Evolutionary conservation across 371 early-diverging fungal genomes (phyloP), one percentile per base, ranked within the genome.

Genomic region (Apophysomyces variabilis): DNA sequence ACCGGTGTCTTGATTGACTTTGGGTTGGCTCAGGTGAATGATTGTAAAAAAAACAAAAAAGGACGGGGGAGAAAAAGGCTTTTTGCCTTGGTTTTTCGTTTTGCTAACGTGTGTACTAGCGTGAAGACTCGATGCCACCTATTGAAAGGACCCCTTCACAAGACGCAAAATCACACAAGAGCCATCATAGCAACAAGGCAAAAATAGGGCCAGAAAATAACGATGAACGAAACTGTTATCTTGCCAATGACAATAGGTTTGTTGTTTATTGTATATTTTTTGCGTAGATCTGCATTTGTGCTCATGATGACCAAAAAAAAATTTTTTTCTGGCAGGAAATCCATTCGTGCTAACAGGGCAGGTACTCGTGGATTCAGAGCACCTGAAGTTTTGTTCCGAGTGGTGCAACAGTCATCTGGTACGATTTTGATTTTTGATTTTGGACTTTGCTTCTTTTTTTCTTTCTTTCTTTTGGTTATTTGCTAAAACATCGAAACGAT

Each of bases 311-410:
- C 61, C 32, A 26, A 26, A 26, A 26, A 26, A 26, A 26, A 26
- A 3, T 26, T 44, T 32, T 12, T 32, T 0, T 11, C 1, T 57
- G 38, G 43, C 68, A 83, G 96, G 59, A 93, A 93, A 7, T 64
- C 77, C 8, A 74, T 97, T 7, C 79, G 85, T 44, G 99, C 98
- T 1, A 91, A 91, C 64, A 89, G 99, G n/a, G 99, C 98, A 12
- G 99, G 99, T 13, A 99, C 99, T 1, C 82, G 98, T 58, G 99
- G 99, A 21, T 99, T 98, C 69, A 85, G 99, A 26, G 96, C 99
- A 6, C 99, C 99, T 0, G 99, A 99, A 73, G 96, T 99, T 0
- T 76, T 99, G 14, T 83, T 99, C 66, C 89, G 94, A 59, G 89
- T 91, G n/a, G 68, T 75, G 0, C 60, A 90, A 57, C 99, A 99